Base-by-base conservation (phyloP, 1,284 basidiomycete species). In the Microbotryomycetes sp. region DNA sequence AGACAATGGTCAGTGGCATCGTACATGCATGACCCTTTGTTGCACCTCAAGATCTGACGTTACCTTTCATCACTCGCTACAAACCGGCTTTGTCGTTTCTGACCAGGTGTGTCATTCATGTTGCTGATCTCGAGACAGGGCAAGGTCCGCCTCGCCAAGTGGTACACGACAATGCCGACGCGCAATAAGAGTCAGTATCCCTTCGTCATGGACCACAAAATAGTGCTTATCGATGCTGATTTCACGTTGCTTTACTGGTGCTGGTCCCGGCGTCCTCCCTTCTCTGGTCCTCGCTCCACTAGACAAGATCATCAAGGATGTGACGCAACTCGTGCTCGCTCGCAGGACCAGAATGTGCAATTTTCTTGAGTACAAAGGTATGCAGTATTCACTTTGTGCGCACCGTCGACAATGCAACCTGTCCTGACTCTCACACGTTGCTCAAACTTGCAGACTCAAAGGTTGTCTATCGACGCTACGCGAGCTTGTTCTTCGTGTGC, bases 331-430 rank as follows among this genome's bases (percentile, higher is more conserved):
- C 51, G 96, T 99, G 19, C 83, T 99, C 26, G 92, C 92, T 49
- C 53, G 54, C 46, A 25, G 96, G 68, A 97, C 96, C 55, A 82
- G 92, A 70, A 99, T 98, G 96, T 98, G 94, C 78, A 99, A 99
- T 78, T 92, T 99, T 74, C 79, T 99, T 56, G 96, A 99, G 76
- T 98, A 98, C 82, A 98, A 98, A 80, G 93, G 93, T 91, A 68
- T 60, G 81, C 70, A 9, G 1, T 36, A 45, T 14, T 28, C 14
- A 49, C 47, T 15, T 49, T 15, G 47, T 23, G 4, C 23, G 19
- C 23, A n/a, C 14, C 47, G 23, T 49, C 47, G 47, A 49, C 23
- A n/a, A n/a, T n/a, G n/a, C n/a, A n/a, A n/a, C n/a, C n/a, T n/a
- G n/a, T 19, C 16, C 36, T 22, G 19, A 16, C 31, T 3, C 42